Conservation (phyloP, 2,329 filamentous ascomycete genomes). For the Fusarium illudens region DNA sequence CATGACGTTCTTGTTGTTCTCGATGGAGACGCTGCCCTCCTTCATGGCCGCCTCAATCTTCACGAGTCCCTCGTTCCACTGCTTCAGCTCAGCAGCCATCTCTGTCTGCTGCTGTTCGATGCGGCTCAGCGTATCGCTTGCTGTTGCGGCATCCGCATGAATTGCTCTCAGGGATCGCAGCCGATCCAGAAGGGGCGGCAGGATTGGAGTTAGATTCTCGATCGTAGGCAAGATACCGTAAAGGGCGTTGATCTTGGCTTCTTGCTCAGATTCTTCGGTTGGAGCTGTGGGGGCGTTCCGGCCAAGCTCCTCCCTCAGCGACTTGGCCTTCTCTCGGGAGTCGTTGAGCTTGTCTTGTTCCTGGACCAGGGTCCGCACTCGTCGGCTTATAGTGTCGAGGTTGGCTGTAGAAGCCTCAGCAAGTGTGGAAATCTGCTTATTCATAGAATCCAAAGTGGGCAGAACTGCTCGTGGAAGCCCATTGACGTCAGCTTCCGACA, state of each 20-base stretch:
- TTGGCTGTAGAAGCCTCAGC: slow-evolving; percentile 76
- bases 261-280: slow-evolving; percentile 71
- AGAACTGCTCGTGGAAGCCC: slow-evolving; percentile 74
- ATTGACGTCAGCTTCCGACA: slow-evolving; percentile 68
- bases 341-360: slow-evolving; percentile 79
- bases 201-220: slow-evolving; percentile 81
- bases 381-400: slow-evolving; percentile 74
- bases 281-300: slow-evolving; percentile 54
- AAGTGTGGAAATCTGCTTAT: slow-evolving; percentile 81
- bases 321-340: slow-evolving; percentile 68
- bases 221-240: slow-evolving; percentile 91
- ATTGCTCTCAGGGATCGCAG: slow-evolving; percentile 84
- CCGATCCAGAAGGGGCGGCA: slow-evolving; percentile 86
- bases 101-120: slow-evolving; percentile 83
- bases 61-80: slow-evolving; percentile 83
- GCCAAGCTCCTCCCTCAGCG: slow-evolving; percentile 66
- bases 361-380: slow-evolving; percentile 73
- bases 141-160: slow-evolving; percentile 86
- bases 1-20: slow-evolving; percentile 83
- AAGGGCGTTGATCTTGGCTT: slow-evolving; percentile 87
- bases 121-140: slow-evolving; percentile 77
- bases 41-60: slow-evolving; percentile 80
- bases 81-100: slow-evolving; percentile 82
- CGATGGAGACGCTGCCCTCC: slow-evolving; percentile 74
- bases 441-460: slow-evolving; percentile 80